Conservation (phyloP, 768 basidiomycete species). For the Pleurotus tuber-regium region DNA sequence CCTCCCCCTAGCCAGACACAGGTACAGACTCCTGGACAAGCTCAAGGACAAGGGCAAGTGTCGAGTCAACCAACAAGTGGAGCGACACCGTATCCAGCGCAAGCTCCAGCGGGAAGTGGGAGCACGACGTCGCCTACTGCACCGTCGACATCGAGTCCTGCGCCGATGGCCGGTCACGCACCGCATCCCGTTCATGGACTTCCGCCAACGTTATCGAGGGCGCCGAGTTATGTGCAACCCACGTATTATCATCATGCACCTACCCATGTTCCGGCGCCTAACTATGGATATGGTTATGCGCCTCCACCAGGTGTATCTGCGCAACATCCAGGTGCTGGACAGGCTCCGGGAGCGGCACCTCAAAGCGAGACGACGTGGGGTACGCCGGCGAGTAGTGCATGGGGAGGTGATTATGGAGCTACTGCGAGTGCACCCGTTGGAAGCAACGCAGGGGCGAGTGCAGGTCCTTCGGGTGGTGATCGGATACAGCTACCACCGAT, state of each 20-base stretch:
- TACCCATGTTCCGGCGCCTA: neutral
- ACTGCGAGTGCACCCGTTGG: slow-evolving; percentile 15
- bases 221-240: neutral
- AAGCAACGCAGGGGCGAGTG: slow-evolving; percentile 16
- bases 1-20: neutral
- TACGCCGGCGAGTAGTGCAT: neutral
- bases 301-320: neutral
- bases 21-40: neutral
- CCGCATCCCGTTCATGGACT: neutral
- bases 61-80: too few species aligned
- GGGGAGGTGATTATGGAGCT: slow-evolving; percentile 3
- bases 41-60: neutral
- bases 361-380: slow-evolving; percentile 11
- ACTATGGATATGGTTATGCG: neutral
- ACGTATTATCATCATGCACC: neutral
- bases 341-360: neutral
- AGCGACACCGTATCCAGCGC: too few species aligned
- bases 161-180: neutral
- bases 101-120: too few species aligned
- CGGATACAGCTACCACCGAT: slow-evolving; percentile 60
- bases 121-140: neutral
- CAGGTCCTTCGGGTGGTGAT: slow-evolving; percentile 27
- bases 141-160: neutral
- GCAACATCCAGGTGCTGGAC: neutral
- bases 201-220: neutral